phyloP scores from a whole-genome alignment of 1,139 yeast species.

The Kurtzmaniella quercitrusa region DNA sequence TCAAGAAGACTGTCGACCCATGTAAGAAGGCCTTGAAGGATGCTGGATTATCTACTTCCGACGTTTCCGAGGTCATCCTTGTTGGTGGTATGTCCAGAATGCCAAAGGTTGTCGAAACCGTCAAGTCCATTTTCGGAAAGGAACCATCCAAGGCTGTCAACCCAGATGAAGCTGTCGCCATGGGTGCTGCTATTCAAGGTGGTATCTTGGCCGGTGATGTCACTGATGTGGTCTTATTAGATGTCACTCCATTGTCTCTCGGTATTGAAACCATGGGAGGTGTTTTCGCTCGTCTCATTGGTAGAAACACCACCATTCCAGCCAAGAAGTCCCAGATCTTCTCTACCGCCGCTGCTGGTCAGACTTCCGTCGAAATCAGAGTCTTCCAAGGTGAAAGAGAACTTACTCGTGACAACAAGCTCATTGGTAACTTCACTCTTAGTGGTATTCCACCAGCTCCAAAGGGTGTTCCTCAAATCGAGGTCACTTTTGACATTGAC shows the following conservation, averaged over 20 bases:
- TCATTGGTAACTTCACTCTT: constrained; percentile 95
- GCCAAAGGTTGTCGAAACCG: constrained; percentile 99
- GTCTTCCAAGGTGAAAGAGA: constrained; percentile 99
- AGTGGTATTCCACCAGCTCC: constrained; percentile 99
- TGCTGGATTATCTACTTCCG: constrained; percentile 81
- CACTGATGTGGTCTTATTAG: constrained; percentile 88
- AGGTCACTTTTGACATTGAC: constrained; percentile 95
- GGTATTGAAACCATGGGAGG: constrained; percentile 99
- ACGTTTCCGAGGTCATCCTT: constrained; percentile 88
- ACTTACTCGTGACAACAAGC: constrained; percentile 96
- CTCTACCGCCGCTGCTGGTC: constrained; percentile 99
- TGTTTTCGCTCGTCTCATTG: constrained; percentile 94
- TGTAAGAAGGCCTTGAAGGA: constrained; percentile 98
- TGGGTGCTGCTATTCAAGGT: constrained; percentile 99
- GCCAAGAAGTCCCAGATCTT: constrained; percentile 95
- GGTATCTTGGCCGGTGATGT: constrained; percentile 99
- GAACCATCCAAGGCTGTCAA: constrained; percentile 98
- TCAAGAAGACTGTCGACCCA: constrained; percentile 93
- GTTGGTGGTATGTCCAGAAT: constrained; percentile 99
- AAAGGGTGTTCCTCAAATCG: constrained; percentile 99
- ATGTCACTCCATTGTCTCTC: constrained; percentile 95
- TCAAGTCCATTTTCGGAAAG: constrained; percentile 85
- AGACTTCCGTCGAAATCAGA: constrained; percentile 97
- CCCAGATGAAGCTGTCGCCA: constrained; percentile 99
- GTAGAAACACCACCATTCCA: constrained; percentile 97